Conservation (phyloP, 352 stramenopile species). For the Phytophthora foliorum region DNA sequence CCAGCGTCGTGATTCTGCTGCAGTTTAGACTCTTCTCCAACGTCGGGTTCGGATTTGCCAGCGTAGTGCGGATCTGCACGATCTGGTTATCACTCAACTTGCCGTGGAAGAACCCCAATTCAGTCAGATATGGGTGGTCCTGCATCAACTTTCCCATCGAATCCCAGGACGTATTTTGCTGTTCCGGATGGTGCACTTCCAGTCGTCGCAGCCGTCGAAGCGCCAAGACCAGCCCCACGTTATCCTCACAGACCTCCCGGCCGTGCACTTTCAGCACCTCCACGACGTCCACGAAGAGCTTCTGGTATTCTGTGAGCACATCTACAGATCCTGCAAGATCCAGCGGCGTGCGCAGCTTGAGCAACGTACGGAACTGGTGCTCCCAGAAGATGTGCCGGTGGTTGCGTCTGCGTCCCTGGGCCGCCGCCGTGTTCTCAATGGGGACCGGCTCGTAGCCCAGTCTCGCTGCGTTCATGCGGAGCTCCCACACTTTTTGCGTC, state of each 20-base stretch:
- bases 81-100: constrained; percentile 62
- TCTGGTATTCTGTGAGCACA: constrained; percentile 6
- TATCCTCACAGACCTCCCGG: constrained; percentile 64
- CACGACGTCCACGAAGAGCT: constrained; percentile 71
- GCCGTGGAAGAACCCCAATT: constrained; percentile 82
- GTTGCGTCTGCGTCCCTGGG: constrained; percentile 44
- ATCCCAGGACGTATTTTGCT: constrained; percentile 61
- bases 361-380: constrained; percentile 57
- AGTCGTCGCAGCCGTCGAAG: constrained; percentile 59
- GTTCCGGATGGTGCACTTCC: constrained; percentile 81
- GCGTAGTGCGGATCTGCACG: constrained; percentile 41
- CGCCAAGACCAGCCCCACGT: constrained; percentile 50
- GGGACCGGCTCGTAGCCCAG: constrained; percentile 13
- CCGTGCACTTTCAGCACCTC: constrained; percentile 68
- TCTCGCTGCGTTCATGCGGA: constrained; percentile 29
- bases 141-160: constrained; percentile 50
- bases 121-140: constrained; percentile 39
- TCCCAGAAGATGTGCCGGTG: constrained; percentile 64
- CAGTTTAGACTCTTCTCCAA: constrained; percentile 18
- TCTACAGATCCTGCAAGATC: constrained; percentile 8
- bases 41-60: constrained; percentile 26
- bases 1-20: constrained; percentile 49
- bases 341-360: constrained; percentile 44
- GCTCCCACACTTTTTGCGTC: constrained; percentile 43
- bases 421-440: constrained; percentile 26